Conservation (phyloP, 768 basidiomycete genomes). For the Suillus fuscotomentosus region DNA sequence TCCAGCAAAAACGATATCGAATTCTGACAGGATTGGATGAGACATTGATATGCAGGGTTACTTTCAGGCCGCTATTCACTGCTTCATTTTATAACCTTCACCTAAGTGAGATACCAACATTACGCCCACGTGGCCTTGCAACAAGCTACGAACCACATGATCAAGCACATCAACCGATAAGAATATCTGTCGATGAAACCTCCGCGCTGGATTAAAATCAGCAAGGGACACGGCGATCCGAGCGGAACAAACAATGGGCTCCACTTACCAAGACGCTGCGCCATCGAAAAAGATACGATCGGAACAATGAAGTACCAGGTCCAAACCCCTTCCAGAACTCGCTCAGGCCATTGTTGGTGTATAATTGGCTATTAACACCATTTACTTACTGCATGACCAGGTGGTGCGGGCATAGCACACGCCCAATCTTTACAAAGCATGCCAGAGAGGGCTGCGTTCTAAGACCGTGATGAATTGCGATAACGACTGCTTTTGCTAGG, state of each 20-base stretch:
- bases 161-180: constrained; percentile 60
- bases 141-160: no score
- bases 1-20: no score
- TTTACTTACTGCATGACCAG: constrained; percentile 23
- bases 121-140: no score
- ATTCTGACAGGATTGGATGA: no score
- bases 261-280: constrained; percentile 71
- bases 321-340: constrained; percentile 4
- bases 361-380: background rate
- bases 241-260: constrained; percentile 5
- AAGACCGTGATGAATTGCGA: no score
- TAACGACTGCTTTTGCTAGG: no score
- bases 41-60: no score
- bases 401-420: constrained; percentile 67
- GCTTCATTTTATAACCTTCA: no score
- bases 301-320: constrained; percentile 64
- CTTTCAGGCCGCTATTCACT: no score
- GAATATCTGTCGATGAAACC: constrained; percentile 68
- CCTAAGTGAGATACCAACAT: no score
- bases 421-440: constrained; percentile 75
- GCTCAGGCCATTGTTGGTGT: background rate
- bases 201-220: constrained; percentile 45
- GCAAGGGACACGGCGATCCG: constrained; percentile 12
- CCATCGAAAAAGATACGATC: constrained; percentile 70
- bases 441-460: constrained; percentile 50